Percentiles rank a stretch among this genome's conserved stretches.
These are phyloP conservation scores for Eimeria brunetti DNA, from an alignment of 169 alveolate species.

Conservation along the genomic window DNA sequence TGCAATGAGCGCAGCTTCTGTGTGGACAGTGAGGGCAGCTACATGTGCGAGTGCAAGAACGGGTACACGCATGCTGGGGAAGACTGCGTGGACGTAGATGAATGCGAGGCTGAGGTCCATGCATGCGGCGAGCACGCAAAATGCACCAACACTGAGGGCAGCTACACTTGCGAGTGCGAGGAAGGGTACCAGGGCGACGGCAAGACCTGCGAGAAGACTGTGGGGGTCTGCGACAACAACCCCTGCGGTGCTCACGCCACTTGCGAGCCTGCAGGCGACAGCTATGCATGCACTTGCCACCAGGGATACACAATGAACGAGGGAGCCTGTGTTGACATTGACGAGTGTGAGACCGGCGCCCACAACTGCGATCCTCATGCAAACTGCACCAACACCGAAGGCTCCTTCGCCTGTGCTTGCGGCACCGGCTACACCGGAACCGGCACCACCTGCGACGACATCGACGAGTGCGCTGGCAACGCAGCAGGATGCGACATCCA, in stretches of 20 bases:
- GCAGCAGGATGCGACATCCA: conserved; percentile 61
- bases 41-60: conserved; percentile 83
- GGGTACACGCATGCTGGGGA: conserved; percentile 59
- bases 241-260: conserved; percentile 73
- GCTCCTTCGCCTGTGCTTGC: conserved; percentile 72
- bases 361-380: conserved; percentile 81
- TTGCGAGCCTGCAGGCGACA: conserved; percentile 57
- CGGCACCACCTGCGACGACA: conserved; percentile 75
- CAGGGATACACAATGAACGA: conserved; percentile 72
- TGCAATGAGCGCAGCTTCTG: conserved; percentile 79
- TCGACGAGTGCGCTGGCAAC: conserved; percentile 77
- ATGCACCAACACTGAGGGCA: conserved; percentile 82
- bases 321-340: conserved; percentile 68
- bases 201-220: conserved; percentile 53
- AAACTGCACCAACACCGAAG: conserved; percentile 74
- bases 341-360: conserved; percentile 72
- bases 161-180: conserved; percentile 82
- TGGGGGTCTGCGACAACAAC: conserved; percentile 3
- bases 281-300: conserved; percentile 69
- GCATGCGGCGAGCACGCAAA: conserved; percentile 79
- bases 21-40: conserved; percentile 81
- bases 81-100: conserved; percentile 83
- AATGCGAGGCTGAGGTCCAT: conserved; percentile 81
- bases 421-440: conserved; percentile 74
- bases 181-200: conserved; percentile 77